Evolutionary conservation across 2,329 filamentous ascomycete genomes (phyloP).

Genomic region (Colletotrichum aenigma): DNA sequence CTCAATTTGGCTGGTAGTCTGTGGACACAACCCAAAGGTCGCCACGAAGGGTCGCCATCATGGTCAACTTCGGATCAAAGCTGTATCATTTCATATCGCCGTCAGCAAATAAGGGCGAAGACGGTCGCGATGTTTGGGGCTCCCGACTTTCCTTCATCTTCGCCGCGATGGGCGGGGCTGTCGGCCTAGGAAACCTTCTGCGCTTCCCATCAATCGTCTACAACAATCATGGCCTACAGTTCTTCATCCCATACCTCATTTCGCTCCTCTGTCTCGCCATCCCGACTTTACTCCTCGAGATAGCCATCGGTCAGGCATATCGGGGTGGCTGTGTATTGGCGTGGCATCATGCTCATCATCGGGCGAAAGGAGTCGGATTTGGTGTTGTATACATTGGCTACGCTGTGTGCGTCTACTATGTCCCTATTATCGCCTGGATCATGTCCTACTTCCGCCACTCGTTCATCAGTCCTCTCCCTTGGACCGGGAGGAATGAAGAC

Average conservation of each 20-base stretch:
- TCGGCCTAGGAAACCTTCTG: conserved; percentile 59
- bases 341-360: conserved; percentile 50
- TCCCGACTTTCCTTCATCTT: conserved; percentile 51
- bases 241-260: conserved; percentile 59
- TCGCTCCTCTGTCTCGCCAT: conserved; percentile 57
- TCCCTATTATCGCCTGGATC: conserved; percentile 58
- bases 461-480: conserved; percentile 56
- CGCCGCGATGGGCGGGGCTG: conserved; percentile 56
- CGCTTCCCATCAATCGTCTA: conserved; percentile 60
- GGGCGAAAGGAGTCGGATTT: conserved; percentile 55
- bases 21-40: too few species aligned
- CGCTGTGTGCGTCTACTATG: conserved; percentile 57
- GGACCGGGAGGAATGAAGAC: conserved; percentile 47
- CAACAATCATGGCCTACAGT: conserved; percentile 61
- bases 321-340: conserved; percentile 55
- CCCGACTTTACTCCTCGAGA: conserved; percentile 56
- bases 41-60: too few species aligned
- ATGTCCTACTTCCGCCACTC: conserved; percentile 60
- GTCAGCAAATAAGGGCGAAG: neutral
- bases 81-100: too few species aligned
- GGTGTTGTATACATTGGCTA: conserved; percentile 54
- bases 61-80: too few species aligned
- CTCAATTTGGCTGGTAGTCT: too few species aligned
- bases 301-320: conserved; percentile 70
- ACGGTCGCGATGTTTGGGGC: conserved; percentile 47